These are phyloP conservation scores for Fonsecaea multimorphosa DNA, from an alignment of 2,329 filamentous ascomycete species.

Conservation along the genomic window DNA sequence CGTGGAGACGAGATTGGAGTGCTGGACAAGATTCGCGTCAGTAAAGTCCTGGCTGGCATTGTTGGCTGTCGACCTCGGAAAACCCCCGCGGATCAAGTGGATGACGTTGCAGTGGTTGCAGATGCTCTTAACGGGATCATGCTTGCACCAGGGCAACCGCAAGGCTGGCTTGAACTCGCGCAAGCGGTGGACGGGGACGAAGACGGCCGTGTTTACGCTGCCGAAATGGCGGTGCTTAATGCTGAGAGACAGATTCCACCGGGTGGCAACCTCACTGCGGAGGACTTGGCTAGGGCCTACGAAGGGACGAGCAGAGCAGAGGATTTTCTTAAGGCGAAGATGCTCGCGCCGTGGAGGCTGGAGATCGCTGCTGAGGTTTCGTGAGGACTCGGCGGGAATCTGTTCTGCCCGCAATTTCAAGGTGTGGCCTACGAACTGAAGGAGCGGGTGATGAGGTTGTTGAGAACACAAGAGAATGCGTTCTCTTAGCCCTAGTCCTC, in stretches of 20 bases:
- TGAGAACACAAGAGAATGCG: neutral
- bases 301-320: conserved; percentile 72
- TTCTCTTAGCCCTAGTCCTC: neutral
- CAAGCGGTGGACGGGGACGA: conserved; percentile 60
- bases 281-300: conserved; percentile 74
- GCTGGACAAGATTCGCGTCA: conserved; percentile 70
- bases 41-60: conserved; percentile 76
- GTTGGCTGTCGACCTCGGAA: conserved; percentile 62
- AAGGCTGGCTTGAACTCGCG: conserved; percentile 80
- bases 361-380: conserved; percentile 18
- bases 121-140: conserved; percentile 80
- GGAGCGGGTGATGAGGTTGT: neutral
- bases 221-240: conserved; percentile 82
- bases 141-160: conserved; percentile 77
- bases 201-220: conserved; percentile 60
- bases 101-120: conserved; percentile 57
- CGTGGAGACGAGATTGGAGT: conserved; percentile 68
- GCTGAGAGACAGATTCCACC: conserved; percentile 77
- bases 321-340: conserved; percentile 77
- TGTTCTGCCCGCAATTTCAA: neutral
- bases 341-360: conserved; percentile 79
- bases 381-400: neutral
- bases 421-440: neutral
- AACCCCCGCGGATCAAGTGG: conserved; percentile 50
- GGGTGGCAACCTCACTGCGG: conserved; percentile 68